Evolutionary conservation across 2,329 filamentous ascomycete genomes (phyloP).

Genomic region (Nectriaceae sp.): DNA sequence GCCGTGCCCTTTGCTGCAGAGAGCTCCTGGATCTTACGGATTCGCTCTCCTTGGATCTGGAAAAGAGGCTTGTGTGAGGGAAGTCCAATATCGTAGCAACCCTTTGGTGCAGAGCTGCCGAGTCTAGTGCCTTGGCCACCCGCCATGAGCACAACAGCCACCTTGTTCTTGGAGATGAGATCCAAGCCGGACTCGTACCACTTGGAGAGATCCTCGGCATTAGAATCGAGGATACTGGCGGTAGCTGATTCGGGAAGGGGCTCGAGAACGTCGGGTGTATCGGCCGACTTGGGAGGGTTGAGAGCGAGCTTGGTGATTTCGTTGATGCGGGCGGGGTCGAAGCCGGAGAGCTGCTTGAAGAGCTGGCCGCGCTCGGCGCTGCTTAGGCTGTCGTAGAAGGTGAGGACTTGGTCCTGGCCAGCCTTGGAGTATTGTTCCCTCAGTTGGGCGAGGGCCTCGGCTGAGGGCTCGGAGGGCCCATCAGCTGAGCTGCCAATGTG

Average conservation of each 20-base stretch:
- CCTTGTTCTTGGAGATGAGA: conserved; percentile 73
- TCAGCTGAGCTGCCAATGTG: conserved; percentile 34
- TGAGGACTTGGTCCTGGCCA: conserved; percentile 78
- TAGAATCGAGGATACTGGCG: conserved; percentile 90
- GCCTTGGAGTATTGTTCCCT: conserved; percentile 74
- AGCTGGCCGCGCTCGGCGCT: conserved; percentile 73
- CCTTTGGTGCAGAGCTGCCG: conserved; percentile 94
- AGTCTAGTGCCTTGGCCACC: conserved; percentile 94
- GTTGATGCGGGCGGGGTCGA: conserved; percentile 88
- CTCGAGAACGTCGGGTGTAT: conserved; percentile 65
- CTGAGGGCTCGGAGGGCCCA: conserved; percentile 54
- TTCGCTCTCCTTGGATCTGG: conserved; percentile 95
- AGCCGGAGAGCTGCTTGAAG: conserved; percentile 77
- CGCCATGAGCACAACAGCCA: conserved; percentile 92
- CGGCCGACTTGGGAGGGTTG: conserved; percentile 69
- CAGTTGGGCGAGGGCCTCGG: conserved; percentile 67
- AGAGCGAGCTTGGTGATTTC: conserved; percentile 80
- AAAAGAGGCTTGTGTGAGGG: conserved; percentile 93
- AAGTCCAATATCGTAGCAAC: conserved; percentile 94
- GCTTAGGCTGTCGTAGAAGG: conserved; percentile 79
- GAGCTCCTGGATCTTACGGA: conserved; percentile 80
- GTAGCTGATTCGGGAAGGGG: conserved; percentile 84
- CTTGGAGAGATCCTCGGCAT: conserved; percentile 71
- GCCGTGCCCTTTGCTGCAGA: conserved; percentile 65
- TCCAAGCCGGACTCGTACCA: conserved; percentile 87